Evolutionary conservation across 352 stramenopile species (phyloP).

Genomic region (Globisporangium viniferum): DNA sequence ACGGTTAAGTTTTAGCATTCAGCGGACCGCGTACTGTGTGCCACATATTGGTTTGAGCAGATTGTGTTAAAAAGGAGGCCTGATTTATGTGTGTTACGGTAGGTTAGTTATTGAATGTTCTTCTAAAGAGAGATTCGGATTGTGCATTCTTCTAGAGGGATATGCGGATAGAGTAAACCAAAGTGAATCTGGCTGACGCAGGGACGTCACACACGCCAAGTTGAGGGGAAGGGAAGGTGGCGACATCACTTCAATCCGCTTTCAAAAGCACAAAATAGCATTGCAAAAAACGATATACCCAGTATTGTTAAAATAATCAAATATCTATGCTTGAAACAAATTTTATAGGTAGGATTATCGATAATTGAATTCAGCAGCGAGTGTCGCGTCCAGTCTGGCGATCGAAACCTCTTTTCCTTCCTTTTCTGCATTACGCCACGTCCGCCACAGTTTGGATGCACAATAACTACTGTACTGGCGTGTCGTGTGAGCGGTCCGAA

Average conservation of each 20-base stretch:
- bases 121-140: too few species aligned
- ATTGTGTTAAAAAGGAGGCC: not conserved
- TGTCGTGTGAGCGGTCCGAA: not conserved
- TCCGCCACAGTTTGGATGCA: not conserved
- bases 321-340: not conserved
- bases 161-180: too few species aligned
- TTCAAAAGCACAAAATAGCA: not conserved
- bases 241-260: not conserved
- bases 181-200: not conserved
- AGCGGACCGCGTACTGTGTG: not conserved
- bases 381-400: not conserved
- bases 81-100: not conserved
- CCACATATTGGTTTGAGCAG: not conserved
- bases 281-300: not conserved
- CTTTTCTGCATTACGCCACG: not conserved
- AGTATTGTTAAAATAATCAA: not conserved
- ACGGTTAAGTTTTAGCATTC: not conserved
- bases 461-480: not conserved
- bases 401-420: not conserved
- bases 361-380: not conserved
- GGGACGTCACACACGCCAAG: not conserved
- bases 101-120: not conserved
- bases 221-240: not conserved
- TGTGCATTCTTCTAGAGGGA: too few species aligned
- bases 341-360: not conserved